Evolutionary conservation across 768 basidiomycete genomes (phyloP).

Genomic region (Kwoniella pini): DNA sequence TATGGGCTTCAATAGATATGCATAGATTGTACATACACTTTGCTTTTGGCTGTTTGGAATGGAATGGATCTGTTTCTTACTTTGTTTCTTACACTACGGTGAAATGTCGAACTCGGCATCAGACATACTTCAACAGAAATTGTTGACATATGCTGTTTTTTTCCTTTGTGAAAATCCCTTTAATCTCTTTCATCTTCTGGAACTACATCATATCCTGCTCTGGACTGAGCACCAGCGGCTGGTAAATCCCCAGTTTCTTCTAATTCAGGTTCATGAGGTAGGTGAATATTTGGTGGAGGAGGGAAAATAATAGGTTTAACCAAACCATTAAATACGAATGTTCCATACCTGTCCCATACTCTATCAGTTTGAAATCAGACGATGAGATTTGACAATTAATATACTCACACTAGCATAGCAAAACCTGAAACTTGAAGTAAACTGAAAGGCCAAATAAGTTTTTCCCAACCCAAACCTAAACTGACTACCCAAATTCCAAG

Average conservation of each 20-base stretch:
- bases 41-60: too few relatives aligned
- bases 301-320: conserved; percentile 68
- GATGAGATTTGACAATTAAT: neutral
- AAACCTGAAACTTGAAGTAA: conserved; percentile 82
- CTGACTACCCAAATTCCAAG: conserved; percentile 90
- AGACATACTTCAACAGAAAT: too few relatives aligned
- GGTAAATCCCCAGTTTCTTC: conserved; percentile 84
- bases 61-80: too few relatives aligned
- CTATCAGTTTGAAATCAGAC: neutral
- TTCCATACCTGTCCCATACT: conserved; percentile 68
- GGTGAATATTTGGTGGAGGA: conserved; percentile 57
- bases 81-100: too few relatives aligned
- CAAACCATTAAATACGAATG: conserved; percentile 91
- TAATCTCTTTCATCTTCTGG: conserved; percentile 13
- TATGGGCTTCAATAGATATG: neutral
- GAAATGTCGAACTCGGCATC: too few relatives aligned
- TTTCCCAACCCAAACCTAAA: conserved; percentile 86
- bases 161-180: too few relatives aligned
- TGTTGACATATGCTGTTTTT: too few relatives aligned
- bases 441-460: conserved; percentile 75
- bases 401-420: conserved; percentile 78
- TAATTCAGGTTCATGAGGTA: conserved; percentile 66
- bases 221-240: conserved; percentile 66
- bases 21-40: neutral
- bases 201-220: conserved; percentile 78